Evolutionary conservation across 139 green algal species (phyloP).

Genomic region (Klebsormidium nitens): DNA sequence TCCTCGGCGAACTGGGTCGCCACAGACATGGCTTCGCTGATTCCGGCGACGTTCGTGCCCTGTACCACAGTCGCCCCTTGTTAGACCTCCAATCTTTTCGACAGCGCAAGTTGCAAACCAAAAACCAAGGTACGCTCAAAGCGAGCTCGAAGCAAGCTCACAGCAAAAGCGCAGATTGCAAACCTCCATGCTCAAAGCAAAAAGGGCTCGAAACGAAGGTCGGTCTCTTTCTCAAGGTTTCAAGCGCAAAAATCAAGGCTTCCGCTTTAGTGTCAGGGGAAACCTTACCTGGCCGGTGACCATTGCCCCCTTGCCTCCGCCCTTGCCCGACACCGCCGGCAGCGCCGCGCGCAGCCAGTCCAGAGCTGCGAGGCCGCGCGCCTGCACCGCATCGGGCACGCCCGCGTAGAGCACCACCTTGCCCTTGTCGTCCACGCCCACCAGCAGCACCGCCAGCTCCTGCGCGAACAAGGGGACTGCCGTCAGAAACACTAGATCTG

Average conservation of each 20-base stretch:
- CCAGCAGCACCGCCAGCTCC: constrained; percentile 57
- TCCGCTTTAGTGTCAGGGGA: constrained; percentile 37
- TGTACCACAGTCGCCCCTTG: too few species aligned
- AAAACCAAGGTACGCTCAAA: too few species aligned
- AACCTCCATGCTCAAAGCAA: too few species aligned
- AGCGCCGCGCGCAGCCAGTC: constrained; percentile 62
- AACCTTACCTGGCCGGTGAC: constrained; percentile 85
- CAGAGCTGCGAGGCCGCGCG: constrained; percentile 62
- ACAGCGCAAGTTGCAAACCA: too few species aligned
- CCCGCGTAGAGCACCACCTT: constrained; percentile 65
- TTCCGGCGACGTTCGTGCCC: constrained; percentile 17
- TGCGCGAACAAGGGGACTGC: constrained; percentile 3
- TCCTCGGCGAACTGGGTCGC: constrained; percentile 25
- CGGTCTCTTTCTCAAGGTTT: too few species aligned
- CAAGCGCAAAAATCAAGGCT: neutral
- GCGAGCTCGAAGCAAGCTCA: too few species aligned
- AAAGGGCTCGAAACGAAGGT: too few species aligned
- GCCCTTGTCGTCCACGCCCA: constrained; percentile 60
- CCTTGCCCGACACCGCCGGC: constrained; percentile 81
- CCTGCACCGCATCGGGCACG: constrained; percentile 59
- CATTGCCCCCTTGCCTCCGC: constrained; percentile 60
- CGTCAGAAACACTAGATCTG: neutral
- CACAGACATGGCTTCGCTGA: constrained; percentile 17
- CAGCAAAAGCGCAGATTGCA: too few species aligned
- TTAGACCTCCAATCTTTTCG: too few species aligned